Evolutionary conservation across 306 rosid species (phyloP).

Genomic region (Acacia crassicarpa): DNA sequence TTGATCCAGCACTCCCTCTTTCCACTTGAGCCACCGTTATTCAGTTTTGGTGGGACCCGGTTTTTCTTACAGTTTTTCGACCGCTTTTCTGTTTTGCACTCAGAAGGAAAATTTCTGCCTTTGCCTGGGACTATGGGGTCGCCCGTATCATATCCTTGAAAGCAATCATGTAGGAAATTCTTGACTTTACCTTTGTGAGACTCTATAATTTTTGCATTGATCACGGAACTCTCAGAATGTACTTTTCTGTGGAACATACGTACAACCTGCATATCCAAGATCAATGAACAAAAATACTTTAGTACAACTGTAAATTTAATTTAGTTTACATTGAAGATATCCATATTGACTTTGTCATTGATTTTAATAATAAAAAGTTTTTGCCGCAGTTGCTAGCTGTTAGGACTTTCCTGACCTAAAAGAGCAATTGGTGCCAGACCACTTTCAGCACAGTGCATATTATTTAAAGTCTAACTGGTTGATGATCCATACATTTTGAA

Average conservation of each 20-base stretch:
- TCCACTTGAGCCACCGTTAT: slow-evolving; percentile 44
- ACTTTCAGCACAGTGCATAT: background rate
- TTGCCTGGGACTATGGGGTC: slow-evolving; percentile 32
- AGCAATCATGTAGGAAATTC: slow-evolving; percentile 33
- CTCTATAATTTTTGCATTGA: slow-evolving; percentile 30
- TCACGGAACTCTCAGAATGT: slow-evolving; percentile 57
- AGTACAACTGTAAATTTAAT: background rate
- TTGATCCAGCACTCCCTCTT: slow-evolving; percentile 87
- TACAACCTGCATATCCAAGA: slow-evolving; percentile 59
- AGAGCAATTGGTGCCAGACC: background rate
- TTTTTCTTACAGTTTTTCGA: slow-evolving; percentile 35
- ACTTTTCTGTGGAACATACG: slow-evolving; percentile 68
- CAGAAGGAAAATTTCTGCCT: slow-evolving; percentile 37
- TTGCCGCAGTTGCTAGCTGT: slow-evolving; percentile 9
- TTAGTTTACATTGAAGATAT: slow-evolving; percentile 2
- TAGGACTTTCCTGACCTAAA: slow-evolving; percentile 17
- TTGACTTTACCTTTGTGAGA: slow-evolving; percentile 42
- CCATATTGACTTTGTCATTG: slow-evolving; percentile 3
- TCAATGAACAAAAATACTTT: slow-evolving; percentile 26
- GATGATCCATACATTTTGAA: background rate
- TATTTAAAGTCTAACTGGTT: background rate
- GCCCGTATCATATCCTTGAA: slow-evolving; percentile 32
- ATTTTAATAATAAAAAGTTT: slow-evolving; percentile 8
- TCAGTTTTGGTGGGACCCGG: slow-evolving; percentile 45
- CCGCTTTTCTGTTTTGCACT: slow-evolving; percentile 40